Base-by-base conservation (phyloP, 805 yeast genomes). In the Myxozyma udenii region DNA sequence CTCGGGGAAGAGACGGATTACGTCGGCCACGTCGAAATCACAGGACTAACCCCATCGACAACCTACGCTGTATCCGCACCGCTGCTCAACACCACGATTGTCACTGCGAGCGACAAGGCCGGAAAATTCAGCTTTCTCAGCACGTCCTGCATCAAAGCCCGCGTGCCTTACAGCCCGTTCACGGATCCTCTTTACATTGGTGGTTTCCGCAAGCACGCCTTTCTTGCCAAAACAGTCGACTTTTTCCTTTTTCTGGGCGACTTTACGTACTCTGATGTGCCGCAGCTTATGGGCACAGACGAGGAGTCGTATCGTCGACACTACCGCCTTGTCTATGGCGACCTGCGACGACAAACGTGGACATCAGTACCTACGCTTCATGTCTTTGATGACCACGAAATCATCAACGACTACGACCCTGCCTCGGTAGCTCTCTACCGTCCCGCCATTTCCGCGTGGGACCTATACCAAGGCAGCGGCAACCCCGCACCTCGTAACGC, bases 311-410 rank as follows among this genome's bases (percentile, higher is more conserved):
- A 54, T 30, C 48, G 55, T 6, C 47, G 50, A 26, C 58, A 53
- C 21, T 61, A 61, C 33, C 36, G 64, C 3, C 64, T 61, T 18
- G 62, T 55, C 2, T 61, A 61, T 44, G 37, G 51, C 18, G 49
- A 46, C 28, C 22, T 55, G n/a, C 18, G 33, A 16, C 24, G 40
- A 7, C 26, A 44, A 16, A 9, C 33, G 14, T 44, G 49, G 35
- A 48, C 37, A n/a, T n/a, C 49, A 6, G 43, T 61, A 11, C 64
- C 64, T 3, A 46, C 50, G 9, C 3, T 55, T 7, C 61, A 61
- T 23, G 60, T 61, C 5, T 61, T 60, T 50, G 64, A 61, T 43
- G 63, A 61, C 40, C 63, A 61, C 43, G 64, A 61, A 42, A 60
- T 60, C 35, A 55, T 55, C 18, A 60, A 58, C 28, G 63, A 60